Base-by-base conservation (phyloP, 306 rosid species). In the Vigna radiata region DNA sequence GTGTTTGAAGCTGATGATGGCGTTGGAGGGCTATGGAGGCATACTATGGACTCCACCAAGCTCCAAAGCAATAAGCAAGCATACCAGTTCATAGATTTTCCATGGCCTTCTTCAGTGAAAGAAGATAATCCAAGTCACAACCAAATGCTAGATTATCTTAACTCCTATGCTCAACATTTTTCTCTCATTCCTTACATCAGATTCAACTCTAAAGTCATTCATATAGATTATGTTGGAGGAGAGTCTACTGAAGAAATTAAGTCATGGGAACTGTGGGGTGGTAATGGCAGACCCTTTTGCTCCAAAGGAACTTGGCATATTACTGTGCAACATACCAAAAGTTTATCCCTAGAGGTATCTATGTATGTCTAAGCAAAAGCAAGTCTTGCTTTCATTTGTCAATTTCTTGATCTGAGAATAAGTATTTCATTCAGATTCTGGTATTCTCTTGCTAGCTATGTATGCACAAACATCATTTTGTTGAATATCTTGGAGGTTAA, bases 11-110 rank as follows among this genome's bases (percentile, higher is more conserved):
- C 66, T n/a, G 82, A 81, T 27, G 85, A 87, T 33, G 74, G 54
- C 14, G n/a, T 82, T 2, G 93, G 91, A 81, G 93, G 93, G 10
- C 44, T 83, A 1, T 87, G 91, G 91, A 75, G 80, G 23, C 88
- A 75, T 12, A 83, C 89, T 0, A 73, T 70, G 18, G 69, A 71
- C 4, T 81, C 91, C 12, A 89, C 93, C 6, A 85, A 82, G 62
- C 91, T 87, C 58, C 89, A 89, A 54, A 85, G 54, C 60, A 18
- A 33, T 19, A 85, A 11, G 68, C 25, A 43, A 36, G 0, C 18
- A 5, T 85, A 39, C 31, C 73, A 67, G 6, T 87, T 89, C 63
- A 47, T 75, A 1, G 91, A 89, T 80, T 85, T 87, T 71, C 86
- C 91, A 13, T 89, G 93, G 93, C 86, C 81, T 63, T 81, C 89